phyloP scores from a whole-genome alignment of 345 rosid species.

The Aquilaria sinensis region DNA sequence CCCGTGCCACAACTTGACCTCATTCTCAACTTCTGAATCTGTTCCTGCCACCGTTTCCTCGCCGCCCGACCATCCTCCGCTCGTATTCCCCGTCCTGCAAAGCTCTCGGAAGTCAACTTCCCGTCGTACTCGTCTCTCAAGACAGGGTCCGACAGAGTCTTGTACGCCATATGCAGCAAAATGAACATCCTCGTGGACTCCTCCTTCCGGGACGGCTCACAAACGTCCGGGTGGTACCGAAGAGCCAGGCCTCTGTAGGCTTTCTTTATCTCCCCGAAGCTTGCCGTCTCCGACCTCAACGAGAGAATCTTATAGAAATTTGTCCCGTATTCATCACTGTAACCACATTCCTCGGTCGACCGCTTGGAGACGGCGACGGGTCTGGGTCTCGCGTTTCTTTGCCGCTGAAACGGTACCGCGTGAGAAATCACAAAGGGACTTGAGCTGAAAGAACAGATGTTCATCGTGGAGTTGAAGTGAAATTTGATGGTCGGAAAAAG shows the following conservation, averaged over 20 bases:
- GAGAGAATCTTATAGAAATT: slow-evolving; percentile 1
- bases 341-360: no score
- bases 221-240: not conserved
- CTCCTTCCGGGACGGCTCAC: slow-evolving; percentile 2
- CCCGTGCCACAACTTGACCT: not conserved
- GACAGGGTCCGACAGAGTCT: slow-evolving; percentile 5
- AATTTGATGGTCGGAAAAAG: no score
- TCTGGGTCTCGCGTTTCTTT: no score
- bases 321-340: no score
- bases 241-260: slow-evolving; percentile 4
- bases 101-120: not conserved
- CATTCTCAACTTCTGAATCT: slow-evolving; percentile 11
- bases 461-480: no score
- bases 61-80: not conserved
- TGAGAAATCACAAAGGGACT: no score
- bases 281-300: not conserved
- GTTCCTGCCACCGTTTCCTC: slow-evolving; percentile 11
- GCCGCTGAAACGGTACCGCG: no score
- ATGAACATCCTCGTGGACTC: slow-evolving; percentile 3
- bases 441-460: no score
- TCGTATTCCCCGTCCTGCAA: not conserved
- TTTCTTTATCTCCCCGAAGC: not conserved
- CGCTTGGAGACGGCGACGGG: no score
- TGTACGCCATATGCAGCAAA: slow-evolving; percentile 2
- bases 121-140: not conserved